A percentile compares a stretch with the other conserved stretches of the same genome.
Conservation (phyloP, 2,329 filamentous ascomycete species). For the Hymenoscyphus fructigenus region DNA sequence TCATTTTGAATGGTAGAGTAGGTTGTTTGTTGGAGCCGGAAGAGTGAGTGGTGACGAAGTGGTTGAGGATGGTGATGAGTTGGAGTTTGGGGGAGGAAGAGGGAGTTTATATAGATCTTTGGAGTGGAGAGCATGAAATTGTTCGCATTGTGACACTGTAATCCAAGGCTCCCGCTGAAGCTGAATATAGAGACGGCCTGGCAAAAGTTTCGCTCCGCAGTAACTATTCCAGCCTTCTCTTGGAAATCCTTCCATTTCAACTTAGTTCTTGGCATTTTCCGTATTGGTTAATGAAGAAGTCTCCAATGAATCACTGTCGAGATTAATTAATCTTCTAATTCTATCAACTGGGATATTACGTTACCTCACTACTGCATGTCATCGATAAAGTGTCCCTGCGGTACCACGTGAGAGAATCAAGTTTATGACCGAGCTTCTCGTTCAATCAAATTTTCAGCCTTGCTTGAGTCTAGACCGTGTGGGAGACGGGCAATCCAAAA, state of each 20-base stretch:
- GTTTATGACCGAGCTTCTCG: no score
- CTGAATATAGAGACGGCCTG: neutral
- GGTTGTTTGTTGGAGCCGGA: neutral
- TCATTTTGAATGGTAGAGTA: neutral
- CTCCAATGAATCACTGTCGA: neutral
- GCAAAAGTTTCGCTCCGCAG: neutral
- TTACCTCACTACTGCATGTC: no score
- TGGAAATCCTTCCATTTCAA: neutral
- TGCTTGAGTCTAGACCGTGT: no score
- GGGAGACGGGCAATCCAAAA: no score
- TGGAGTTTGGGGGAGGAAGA: neutral
- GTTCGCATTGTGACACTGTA: neutral
- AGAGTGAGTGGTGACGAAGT: neutral
- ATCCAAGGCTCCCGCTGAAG: neutral
- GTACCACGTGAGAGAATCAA: no score
- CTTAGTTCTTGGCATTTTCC: neutral
- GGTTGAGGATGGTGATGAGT: neutral
- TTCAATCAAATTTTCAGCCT: no score
- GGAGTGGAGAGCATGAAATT: neutral
- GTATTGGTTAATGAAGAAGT: neutral
- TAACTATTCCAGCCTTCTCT: neutral
- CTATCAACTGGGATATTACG: no score
- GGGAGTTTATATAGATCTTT: neutral
- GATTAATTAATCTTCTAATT: neutral
- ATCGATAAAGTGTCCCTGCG: no score